Percentiles rank a stretch among this genome's conserved stretches.
These are phyloP conservation scores for Podila horticola DNA, from an alignment of 192 early-diverging fungal genomes.

Conservation along the genomic window DNA sequence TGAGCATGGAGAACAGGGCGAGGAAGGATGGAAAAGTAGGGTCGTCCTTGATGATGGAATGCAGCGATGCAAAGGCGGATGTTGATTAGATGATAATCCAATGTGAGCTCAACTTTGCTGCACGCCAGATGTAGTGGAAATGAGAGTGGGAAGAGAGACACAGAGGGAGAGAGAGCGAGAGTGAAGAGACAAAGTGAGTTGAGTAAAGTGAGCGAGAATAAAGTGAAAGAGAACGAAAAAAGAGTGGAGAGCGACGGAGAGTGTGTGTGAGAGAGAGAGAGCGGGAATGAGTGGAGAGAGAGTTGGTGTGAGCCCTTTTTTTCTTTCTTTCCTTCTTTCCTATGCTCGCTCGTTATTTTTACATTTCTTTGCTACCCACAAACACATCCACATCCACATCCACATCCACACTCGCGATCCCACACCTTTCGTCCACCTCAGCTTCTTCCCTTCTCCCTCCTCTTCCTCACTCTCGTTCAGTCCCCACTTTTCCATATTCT, in stretches of 20 bases:
- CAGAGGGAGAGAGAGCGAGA: neutral
- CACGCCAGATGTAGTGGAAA: no score
- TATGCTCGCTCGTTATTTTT: neutral
- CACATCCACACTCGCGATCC: no score
- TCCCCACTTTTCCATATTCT: neutral
- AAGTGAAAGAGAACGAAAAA: neutral
- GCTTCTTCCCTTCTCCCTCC: neutral
- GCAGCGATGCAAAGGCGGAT: no score
- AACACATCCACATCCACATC: no score
- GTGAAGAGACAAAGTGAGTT: neutral
- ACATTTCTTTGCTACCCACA: no score
- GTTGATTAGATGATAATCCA: no score
- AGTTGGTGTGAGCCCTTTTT: neutral
- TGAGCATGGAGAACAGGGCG: neutral
- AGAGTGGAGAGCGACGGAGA: neutral
- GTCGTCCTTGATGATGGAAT: no score
- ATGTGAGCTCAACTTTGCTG: no score
- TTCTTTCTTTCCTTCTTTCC: neutral
- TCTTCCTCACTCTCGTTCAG: no score
- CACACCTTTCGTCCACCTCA: no score
- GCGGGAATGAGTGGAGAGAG: neutral
- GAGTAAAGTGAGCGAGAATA: neutral
- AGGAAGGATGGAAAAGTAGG: no score
- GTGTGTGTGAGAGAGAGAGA: neutral
- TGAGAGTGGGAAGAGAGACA: no score